phyloP scores from a whole-genome alignment of 1,284 basidiomycete species.

The Porogramme epimiltina region DNA sequence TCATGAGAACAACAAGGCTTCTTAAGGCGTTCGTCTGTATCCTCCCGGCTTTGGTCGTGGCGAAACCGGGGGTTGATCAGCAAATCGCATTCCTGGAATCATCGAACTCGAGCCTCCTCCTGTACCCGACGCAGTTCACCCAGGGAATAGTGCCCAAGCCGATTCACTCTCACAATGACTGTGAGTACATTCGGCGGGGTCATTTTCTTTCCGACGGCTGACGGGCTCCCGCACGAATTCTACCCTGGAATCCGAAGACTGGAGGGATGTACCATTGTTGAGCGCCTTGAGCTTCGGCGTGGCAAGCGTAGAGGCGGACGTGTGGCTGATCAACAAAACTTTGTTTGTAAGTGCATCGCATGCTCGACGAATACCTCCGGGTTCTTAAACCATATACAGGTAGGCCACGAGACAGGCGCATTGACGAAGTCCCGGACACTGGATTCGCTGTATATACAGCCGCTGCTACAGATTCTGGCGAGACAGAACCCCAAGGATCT shows the following conservation, averaged over 20 bases:
- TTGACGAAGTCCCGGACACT: slow-evolving; percentile 36
- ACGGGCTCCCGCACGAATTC: not conserved
- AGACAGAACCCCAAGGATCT: slow-evolving; percentile 44
- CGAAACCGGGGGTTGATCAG: slow-evolving; percentile 35
- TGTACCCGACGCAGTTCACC: slow-evolving; percentile 53
- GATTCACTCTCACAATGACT: slow-evolving; percentile 60
- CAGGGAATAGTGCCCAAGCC: slow-evolving; percentile 51
- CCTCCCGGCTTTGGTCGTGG: slow-evolving; percentile 6
- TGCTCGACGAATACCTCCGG: not conserved
- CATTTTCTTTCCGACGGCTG: too few relatives aligned
- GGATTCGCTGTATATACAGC: slow-evolving; percentile 50
- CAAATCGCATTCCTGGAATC: slow-evolving; percentile 42
- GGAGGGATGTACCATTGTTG: slow-evolving; percentile 53
- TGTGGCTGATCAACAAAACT: slow-evolving; percentile 49
- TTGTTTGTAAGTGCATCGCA: slow-evolving; percentile 40
- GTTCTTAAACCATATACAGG: slow-evolving; percentile 28
- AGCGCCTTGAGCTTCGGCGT: slow-evolving; percentile 52
- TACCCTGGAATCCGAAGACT: slow-evolving; percentile 37
- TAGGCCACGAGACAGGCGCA: slow-evolving; percentile 48
- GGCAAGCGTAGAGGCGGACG: slow-evolving; percentile 57
- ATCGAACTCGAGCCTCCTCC: slow-evolving; percentile 43
- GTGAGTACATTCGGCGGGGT: slow-evolving; percentile 37
- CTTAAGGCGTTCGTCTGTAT: slow-evolving; percentile 1
- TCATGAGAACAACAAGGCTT: not conserved
- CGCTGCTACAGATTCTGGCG: slow-evolving; percentile 44